Evolutionary conservation across 306 rosid species (phyloP).

Genomic region (Coriaria nepalensis): DNA sequence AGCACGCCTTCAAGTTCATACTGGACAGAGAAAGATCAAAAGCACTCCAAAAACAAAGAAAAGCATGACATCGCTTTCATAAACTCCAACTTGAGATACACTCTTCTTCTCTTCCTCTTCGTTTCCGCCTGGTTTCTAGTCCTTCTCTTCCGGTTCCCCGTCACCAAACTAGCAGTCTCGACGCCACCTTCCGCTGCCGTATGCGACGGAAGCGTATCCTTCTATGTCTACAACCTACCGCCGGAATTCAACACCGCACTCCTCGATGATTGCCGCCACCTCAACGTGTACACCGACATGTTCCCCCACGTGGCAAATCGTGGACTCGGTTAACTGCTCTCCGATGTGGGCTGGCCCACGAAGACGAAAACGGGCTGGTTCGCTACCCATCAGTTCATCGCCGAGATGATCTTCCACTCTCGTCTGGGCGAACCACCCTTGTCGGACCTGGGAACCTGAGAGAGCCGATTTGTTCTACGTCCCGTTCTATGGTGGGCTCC

Average conservation of each 20-base stretch:
- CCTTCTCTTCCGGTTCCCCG: constrained; percentile 19
- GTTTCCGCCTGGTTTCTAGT: constrained; percentile 33
- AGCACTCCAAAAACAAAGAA: constrained; percentile 26
- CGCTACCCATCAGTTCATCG: constrained; percentile 74
- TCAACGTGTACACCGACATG: constrained; percentile 74
- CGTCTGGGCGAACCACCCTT: constrained; percentile 62
- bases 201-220: constrained; percentile 23
- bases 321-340: constrained; percentile 55
- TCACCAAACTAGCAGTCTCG: not conserved
- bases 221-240: constrained; percentile 57
- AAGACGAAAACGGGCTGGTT: constrained; percentile 28
- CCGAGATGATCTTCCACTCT: constrained; percentile 76
- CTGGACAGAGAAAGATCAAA: constrained; percentile 13
- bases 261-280: constrained; percentile 37
- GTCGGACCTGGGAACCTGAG: constrained; percentile 53
- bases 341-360: constrained; percentile 7
- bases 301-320: constrained; percentile 64
- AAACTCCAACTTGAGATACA: constrained; percentile 8
- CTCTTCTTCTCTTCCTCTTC: constrained; percentile 23
- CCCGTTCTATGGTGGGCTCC: constrained; percentile 79
- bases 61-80: not conserved
- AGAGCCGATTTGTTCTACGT: constrained; percentile 51
- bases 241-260: constrained; percentile 50
- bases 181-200: constrained; percentile 3
- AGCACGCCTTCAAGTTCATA: constrained; percentile 17